These are phyloP conservation scores for Penicillium manginii DNA, from an alignment of 495 filamentous ascomycete species.

Conservation along the genomic window DNA sequence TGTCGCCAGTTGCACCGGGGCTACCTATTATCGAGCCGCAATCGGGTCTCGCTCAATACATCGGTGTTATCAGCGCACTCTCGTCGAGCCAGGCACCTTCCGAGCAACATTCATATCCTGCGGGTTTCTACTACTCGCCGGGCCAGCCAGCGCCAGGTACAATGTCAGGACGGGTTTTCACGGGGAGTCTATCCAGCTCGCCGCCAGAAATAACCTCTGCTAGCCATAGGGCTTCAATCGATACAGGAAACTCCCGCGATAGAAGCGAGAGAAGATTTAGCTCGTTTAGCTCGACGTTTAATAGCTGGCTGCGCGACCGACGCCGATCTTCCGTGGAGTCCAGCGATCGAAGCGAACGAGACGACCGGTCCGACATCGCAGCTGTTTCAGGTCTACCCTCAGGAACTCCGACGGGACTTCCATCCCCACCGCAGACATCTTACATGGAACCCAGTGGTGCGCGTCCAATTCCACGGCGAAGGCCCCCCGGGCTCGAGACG, in stretches of 20 bases:
- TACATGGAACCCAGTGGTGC: neutral
- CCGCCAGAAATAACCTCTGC: slow-evolving; percentile 1
- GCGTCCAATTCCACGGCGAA: neutral
- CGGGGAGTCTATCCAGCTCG: neutral
- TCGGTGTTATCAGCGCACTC: slow-evolving; percentile 1
- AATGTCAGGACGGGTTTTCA: neutral
- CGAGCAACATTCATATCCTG: neutral
- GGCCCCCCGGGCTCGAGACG: neutral
- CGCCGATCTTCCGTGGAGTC: neutral
- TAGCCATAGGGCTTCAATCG: neutral
- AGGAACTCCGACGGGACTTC: neutral
- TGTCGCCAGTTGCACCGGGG: slow-evolving; percentile 2
- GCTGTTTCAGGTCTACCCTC: neutral
- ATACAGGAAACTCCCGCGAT: neutral
- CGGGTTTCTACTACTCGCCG: neutral
- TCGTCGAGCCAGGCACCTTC: neutral
- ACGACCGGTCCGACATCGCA: neutral
- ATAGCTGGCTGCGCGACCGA: neutral
- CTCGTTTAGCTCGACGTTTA: slow-evolving; percentile 7
- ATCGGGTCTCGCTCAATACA: slow-evolving; percentile 11
- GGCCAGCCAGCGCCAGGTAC: neutral
- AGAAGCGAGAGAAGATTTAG: neutral
- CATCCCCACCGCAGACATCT: neutral
- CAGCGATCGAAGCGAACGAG: neutral
- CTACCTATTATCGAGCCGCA: slow-evolving; percentile 11